Base-by-base conservation (phyloP, 2,329 filamentous ascomycete genomes). In the Ophiostoma australiae region DNA sequence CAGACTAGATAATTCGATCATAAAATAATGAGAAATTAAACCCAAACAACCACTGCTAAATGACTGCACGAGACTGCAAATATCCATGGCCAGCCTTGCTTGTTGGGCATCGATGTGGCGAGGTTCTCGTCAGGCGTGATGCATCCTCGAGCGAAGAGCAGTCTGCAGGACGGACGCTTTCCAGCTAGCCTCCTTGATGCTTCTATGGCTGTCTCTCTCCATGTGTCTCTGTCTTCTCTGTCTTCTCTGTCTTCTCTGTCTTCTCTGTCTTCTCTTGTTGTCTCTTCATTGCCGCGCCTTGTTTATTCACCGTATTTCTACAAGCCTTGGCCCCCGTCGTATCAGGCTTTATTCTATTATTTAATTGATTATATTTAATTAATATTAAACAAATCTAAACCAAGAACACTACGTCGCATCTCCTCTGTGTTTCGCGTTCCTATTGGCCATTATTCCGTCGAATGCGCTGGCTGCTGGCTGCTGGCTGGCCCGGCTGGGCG, bases 21-120 rank as follows among this genome's bases (percentile, higher is more conserved):
- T 17, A n/a, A 48, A 48, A n/a, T n/a, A 48, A 17, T 10, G 10
- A 44, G 4, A 6, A 44, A 44, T 17, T 5, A 15, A 17, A 17
- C 13, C 13, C 13, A 5, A 44, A 8, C 37, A 39, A 10, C 37
- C 11, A 39, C 37, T 31, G 27, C 27, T 3, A 31, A 3, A 31
- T 3, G 3, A 31, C 27, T 31, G 27, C 27, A 31, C 27, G 37
- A 39, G 37, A 11, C 37, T 11, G 13, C 37, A 48, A n/a, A 17
- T 15, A 58, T 58, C 41, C 44, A 48, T 48, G 52, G 52, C 13
- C 52, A 58, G 52, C 52, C 52, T 58, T 58, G 52, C 52, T 58
- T 15, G 52, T 58, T 27, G 52, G 52, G 52, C 52, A 58, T 58
- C 23, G 10, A 58, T 48, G 44, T 48, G 4, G 37, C 17, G 44